phyloP scores from a whole-genome alignment of 1,139 yeast species.

The Candida glucosophila region DNA sequence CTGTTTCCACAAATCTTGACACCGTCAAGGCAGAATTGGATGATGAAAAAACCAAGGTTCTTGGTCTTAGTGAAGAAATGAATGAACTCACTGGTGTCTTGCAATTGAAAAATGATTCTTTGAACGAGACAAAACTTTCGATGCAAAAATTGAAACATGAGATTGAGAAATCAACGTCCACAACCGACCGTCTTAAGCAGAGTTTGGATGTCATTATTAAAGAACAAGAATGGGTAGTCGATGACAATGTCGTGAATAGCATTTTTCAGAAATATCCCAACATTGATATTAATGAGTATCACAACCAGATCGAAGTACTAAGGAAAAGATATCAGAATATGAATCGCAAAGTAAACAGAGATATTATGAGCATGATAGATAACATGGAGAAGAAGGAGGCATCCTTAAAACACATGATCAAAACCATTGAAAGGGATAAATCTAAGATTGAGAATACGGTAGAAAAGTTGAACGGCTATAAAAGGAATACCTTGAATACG shows the following conservation, averaged over 20 bases:
- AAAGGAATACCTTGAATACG: slow-evolving; percentile 69
- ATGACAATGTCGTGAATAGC: slow-evolving; percentile 45
- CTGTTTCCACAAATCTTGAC: slow-evolving; percentile 20
- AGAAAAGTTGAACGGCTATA: slow-evolving; percentile 77
- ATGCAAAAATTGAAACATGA: slow-evolving; percentile 58
- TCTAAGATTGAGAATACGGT: slow-evolving; percentile 85
- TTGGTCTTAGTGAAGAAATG: slow-evolving; percentile 75
- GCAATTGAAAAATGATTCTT: slow-evolving; percentile 40
- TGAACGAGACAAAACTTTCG: slow-evolving; percentile 45
- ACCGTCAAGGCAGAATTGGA: slow-evolving; percentile 40
- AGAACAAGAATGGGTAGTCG: slow-evolving; percentile 69
- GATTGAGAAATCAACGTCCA: slow-evolving; percentile 46
- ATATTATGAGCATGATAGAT: slow-evolving; percentile 91
- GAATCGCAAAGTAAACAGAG: slow-evolving; percentile 77
- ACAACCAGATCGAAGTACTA: slow-evolving; percentile 48
- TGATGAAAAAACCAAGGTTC: slow-evolving; percentile 51
- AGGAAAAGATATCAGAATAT: slow-evolving; percentile 61
- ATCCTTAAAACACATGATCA: slow-evolving; percentile 70
- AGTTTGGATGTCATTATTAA: slow-evolving; percentile 42
- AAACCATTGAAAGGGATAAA: slow-evolving; percentile 85
- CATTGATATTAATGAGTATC: slow-evolving; percentile 55
- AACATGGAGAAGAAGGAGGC: slow-evolving; percentile 85
- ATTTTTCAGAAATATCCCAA: slow-evolving; percentile 53
- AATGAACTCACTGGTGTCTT: slow-evolving; percentile 50
- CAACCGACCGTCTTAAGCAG: slow-evolving; percentile 30